Evolutionary conservation across 768 basidiomycete species (phyloP), one percentile per base, ranked within the genome.

Genomic region (Serendipita sp.): DNA sequence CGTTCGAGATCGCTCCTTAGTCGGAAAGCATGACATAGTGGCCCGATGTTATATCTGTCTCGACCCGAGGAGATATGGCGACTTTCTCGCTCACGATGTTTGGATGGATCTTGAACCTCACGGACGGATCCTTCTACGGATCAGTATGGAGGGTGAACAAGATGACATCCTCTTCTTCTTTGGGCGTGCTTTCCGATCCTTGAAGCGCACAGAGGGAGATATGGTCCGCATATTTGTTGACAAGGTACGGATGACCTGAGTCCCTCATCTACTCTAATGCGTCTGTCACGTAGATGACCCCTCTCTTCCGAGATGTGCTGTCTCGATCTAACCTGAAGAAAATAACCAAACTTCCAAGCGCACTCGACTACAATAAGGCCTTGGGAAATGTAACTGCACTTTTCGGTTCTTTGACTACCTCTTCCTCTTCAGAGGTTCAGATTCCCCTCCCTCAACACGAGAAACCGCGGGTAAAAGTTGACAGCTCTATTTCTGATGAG

Each of bases 91-190:
- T 1, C 92, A 93, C 70, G 96, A 99, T 66, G 73, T 94, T 4
- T 93, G 93, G 88, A 81, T 94, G 76, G 88, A 91, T 66, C 77
- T 98, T 15, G 94, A 97, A 71, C 84, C 86, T 0, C 80, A 84
- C 64, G 93, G 96, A 3, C 83, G 91, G 38, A 80, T 97, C 60
- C 76, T 96, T 44, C 77, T 96, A 36, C 83, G 96, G 18, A 81
- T 98, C 65, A 94, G 91, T 71, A 96, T 98, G 93, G 96, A 99
- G 71, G 93, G 94, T 63, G 96, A 98, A 79, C 93, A 95, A 75
- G 93, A 96, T 70, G 96, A 99, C 72, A 90, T 92, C 5, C 89
- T 89, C 69, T 99, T 96, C 78, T 94, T 89, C 78, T 99, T 98
- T 70, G 96, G 96, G 32, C 81, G 93, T 36, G 95, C 87, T 2